Base-by-base conservation (phyloP, 2,329 filamentous ascomycete genomes). In the Exophiala bonariae region DNA sequence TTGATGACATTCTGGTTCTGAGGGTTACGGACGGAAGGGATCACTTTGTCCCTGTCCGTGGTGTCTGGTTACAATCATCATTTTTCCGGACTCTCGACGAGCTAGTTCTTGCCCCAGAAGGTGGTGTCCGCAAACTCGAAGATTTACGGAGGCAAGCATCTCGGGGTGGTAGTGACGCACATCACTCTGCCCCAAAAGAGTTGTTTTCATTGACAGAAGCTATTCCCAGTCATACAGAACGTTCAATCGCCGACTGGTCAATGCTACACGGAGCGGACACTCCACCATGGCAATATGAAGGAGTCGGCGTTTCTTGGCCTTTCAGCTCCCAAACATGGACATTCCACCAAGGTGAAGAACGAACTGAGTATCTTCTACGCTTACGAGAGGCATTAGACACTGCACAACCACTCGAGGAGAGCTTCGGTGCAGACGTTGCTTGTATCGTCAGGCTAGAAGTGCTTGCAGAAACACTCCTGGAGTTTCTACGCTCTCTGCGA, bases 1-100 rank as follows among this genome's bases (percentile, higher is more conserved):
- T 99, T 0, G 92, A 97, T 53, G 90, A 97, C 55, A 84, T 99
- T 3, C 74, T 99, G 6, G 85, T 99, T 2, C 76, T 99, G 7
- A 83, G 90, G 1, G 87, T 99, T 4, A 78, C 82, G 9, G 81
- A 86, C 42, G 95, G 95, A 1, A 80, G 90, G 38, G 93, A 99
- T 60, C 87, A 97, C 63, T 99, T 99, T 63, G 81, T 99, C 31
- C 86, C 90, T 0, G 75, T 96, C 0, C 83, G 80, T 18, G 93
- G 81, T 0, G 73, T 70, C 1, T 99, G 93, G 92, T 72, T 85
- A 3, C 86, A 87, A 7, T 89, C 89, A 0, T 87, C 84, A 59
- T 87, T 97, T 39, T 89, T 88, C 0, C 83, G 89, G 30, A 91
- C 87, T 0, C 78, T 99, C n/a, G 86, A 91, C 50, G 91, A 95